Evolutionary conservation across 2,329 filamentous ascomycete genomes (phyloP).

Genomic region (Orbilia javanica): DNA sequence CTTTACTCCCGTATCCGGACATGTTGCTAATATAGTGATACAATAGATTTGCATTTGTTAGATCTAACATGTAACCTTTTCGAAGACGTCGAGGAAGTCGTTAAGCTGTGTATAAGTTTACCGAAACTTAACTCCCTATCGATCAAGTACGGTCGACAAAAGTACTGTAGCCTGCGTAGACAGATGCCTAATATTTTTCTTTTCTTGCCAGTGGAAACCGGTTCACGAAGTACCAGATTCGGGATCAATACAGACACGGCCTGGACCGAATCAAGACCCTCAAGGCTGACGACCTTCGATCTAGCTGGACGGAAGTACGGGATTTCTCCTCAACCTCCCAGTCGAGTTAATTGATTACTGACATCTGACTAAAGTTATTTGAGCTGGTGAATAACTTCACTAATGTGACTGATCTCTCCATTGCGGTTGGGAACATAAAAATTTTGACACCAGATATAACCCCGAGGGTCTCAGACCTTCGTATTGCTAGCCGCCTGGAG

Average conservation of each 20-base stretch:
- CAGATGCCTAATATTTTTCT: conserved; percentile 6
- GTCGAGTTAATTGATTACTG: conserved; percentile 3
- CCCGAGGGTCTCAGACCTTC: conserved; percentile 47
- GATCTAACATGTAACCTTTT: conserved; percentile 89
- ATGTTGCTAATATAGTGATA: conserved; percentile 62
- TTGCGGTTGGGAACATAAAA: conserved; percentile 41
- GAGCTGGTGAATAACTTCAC: conserved; percentile 38
- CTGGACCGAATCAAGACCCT: conserved; percentile 54
- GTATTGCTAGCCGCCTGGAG: conserved; percentile 27
- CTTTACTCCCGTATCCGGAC: neutral
- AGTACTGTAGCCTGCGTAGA: neutral
- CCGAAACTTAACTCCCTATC: conserved; percentile 75
- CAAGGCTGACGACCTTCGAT: conserved; percentile 44
- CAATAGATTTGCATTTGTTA: conserved; percentile 76
- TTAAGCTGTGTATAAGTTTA: conserved; percentile 78
- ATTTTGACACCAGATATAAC: conserved; percentile 10
- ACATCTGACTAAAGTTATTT: conserved; percentile 33
- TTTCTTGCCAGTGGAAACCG: conserved; percentile 52
- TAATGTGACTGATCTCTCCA: conserved; percentile 49
- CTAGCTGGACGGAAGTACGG: conserved; percentile 51
- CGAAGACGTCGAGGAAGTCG: conserved; percentile 75
- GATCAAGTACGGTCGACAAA: conserved; percentile 72
- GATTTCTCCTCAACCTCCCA: neutral
- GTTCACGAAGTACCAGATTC: conserved; percentile 27
- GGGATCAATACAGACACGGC: conserved; percentile 39